phyloP scores from a whole-genome alignment of 1,284 basidiomycete species.

The Hortiboletus rubellus region DNA sequence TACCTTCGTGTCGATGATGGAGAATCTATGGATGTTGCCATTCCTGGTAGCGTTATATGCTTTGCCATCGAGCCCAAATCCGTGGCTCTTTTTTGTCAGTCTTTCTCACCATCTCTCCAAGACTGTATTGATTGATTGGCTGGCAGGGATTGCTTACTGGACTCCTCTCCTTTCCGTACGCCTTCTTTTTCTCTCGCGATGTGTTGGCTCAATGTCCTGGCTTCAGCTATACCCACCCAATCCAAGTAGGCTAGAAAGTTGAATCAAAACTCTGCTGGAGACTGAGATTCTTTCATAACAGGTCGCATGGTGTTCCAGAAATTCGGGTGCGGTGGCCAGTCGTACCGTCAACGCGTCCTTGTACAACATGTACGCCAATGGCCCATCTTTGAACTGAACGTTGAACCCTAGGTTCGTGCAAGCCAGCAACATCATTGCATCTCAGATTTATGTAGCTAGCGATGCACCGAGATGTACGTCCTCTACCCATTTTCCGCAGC shows the following conservation, averaged over 20 bases:
- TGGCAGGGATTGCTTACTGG: slow-evolving; percentile 15
- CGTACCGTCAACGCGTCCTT: slow-evolving; percentile 55
- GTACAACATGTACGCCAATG: slow-evolving; percentile 48
- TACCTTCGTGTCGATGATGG: slow-evolving; percentile 46
- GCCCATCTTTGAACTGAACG: background rate
- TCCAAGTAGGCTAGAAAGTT: slow-evolving; percentile 27
- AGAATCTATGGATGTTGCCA: slow-evolving; percentile 50
- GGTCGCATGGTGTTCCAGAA: slow-evolving; percentile 57
- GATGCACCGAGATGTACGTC: slow-evolving; percentile 50
- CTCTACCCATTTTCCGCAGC: background rate
- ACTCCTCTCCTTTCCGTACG: slow-evolving; percentile 17
- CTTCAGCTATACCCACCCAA: slow-evolving; percentile 35
- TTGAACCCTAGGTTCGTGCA: slow-evolving; percentile 42
- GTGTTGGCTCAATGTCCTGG: background rate
- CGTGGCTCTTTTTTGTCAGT: slow-evolving; percentile 17
- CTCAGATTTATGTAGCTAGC: slow-evolving; percentile 46
- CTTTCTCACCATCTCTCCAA: background rate
- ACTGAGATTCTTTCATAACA: slow-evolving; percentile 23
- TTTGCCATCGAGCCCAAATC: slow-evolving; percentile 11
- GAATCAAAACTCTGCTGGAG: background rate
- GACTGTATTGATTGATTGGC: background rate
- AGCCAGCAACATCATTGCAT: slow-evolving; percentile 43
- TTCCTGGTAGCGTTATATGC: slow-evolving; percentile 18
- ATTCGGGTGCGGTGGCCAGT: slow-evolving; percentile 54
- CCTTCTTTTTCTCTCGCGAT: slow-evolving; percentile 6